Percentiles rank a stretch among this genome's conserved stretches.
phyloP scores from a whole-genome alignment of 2,329 filamentous ascomycete species.

The Beauveria sp. region DNA sequence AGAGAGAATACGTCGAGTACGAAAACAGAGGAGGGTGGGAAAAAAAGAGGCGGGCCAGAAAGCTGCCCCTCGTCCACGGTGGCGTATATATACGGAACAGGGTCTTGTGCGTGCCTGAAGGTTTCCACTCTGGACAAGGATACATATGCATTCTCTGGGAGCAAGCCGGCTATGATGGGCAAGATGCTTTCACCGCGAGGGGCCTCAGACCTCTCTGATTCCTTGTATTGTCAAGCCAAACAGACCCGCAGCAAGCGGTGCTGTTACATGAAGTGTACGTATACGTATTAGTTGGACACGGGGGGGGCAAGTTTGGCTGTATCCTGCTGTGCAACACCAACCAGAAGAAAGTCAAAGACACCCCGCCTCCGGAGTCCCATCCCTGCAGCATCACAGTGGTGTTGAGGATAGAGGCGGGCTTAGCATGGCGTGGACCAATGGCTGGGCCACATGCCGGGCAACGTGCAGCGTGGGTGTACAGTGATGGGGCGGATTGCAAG shows the following conservation, averaged over 20 bases:
- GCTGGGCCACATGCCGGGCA: constrained; percentile 33
- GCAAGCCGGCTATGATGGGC: not conserved
- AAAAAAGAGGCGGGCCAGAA: constrained; percentile 14
- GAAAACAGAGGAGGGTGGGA: constrained; percentile 14
- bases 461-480: constrained; percentile 15
- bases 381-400: not conserved
- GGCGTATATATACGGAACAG: constrained; percentile 13
- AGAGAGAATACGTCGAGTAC: constrained; percentile 19
- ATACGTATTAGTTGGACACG: not conserved
- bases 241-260: constrained; percentile 4
- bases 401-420: not conserved
- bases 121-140: constrained; percentile 12
- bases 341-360: not conserved
- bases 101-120: constrained; percentile 8
- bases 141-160: not conserved
- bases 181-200: not conserved
- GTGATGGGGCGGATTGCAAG: constrained; percentile 3
- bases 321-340: not conserved
- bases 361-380: constrained; percentile 4
- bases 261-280: not conserved
- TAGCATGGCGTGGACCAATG: constrained; percentile 29
- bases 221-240: not conserved
- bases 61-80: not conserved
- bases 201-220: not conserved
- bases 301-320: not conserved